These are phyloP conservation scores for Ceratocystis colombiana DNA, from an alignment of 2,329 filamentous ascomycete genomes.

Conservation along the genomic window DNA sequence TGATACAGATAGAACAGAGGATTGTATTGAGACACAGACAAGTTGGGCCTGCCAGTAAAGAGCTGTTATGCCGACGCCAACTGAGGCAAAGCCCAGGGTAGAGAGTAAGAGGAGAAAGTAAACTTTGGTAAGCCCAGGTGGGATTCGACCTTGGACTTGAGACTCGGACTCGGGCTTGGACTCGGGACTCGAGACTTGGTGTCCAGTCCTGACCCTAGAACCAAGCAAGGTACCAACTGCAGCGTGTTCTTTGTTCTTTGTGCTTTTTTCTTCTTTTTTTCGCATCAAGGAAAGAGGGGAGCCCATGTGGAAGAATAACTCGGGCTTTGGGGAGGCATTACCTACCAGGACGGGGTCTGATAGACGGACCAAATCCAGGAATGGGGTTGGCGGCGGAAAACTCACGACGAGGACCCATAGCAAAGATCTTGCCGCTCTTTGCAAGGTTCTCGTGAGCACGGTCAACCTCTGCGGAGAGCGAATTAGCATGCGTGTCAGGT, in stretches of 20 bases:
- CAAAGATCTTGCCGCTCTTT: constrained; percentile 93
- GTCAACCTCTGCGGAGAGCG: constrained; percentile 65
- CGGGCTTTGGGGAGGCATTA: constrained; percentile 27
- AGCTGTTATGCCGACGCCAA: background rate
- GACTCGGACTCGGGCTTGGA: background rate
- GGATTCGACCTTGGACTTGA: background rate
- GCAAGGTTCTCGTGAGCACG: constrained; percentile 89
- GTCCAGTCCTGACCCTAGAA: background rate
- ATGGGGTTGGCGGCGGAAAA: constrained; percentile 52
- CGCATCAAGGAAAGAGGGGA: background rate
- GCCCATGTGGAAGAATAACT: background rate
- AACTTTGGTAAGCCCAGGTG: background rate
- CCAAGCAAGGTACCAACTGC: constrained; percentile 11
- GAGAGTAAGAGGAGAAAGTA: constrained; percentile 14
- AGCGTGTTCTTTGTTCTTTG: background rate
- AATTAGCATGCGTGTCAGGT: constrained; percentile 10
- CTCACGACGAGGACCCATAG: constrained; percentile 64
- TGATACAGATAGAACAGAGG: constrained; percentile 10
- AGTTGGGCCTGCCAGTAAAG: constrained; percentile 4
- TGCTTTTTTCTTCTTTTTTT: background rate
- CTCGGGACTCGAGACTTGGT: background rate
- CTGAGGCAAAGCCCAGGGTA: constrained; percentile 7
- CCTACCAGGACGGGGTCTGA: constrained; percentile 30
- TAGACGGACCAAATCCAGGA: constrained; percentile 33
- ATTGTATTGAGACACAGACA: constrained; percentile 22